phyloP scores from a whole-genome alignment of 2,329 filamentous ascomycete species.

The Colletotrichum phormii region DNA sequence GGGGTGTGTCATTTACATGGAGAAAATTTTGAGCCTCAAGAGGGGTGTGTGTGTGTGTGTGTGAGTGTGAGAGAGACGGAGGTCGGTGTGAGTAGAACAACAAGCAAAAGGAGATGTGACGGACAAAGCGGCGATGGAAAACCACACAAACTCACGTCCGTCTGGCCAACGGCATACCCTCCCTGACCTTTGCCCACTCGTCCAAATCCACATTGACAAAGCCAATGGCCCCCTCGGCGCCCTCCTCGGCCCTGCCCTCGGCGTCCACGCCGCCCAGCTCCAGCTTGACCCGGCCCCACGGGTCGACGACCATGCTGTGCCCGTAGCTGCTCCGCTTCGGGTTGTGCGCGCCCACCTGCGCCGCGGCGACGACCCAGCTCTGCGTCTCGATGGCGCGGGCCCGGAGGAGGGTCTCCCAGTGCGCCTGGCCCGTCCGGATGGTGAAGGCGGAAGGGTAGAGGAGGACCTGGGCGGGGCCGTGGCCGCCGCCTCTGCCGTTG shows the following conservation, averaged over 20 bases:
- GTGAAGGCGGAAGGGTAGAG: constrained; percentile 94
- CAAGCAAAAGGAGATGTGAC: not conserved
- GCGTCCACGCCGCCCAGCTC: constrained; percentile 67
- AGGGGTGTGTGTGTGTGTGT: not conserved
- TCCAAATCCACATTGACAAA: constrained; percentile 66
- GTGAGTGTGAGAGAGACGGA: not conserved
- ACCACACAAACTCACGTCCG: constrained; percentile 57
- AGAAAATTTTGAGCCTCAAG: constrained; percentile 16
- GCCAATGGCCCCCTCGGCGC: constrained; percentile 59
- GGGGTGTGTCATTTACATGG: constrained; percentile 1
- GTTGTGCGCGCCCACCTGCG: constrained; percentile 81
- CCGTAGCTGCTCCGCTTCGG: constrained; percentile 85
- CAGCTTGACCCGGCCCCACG: constrained; percentile 83
- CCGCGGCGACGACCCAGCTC: constrained; percentile 87
- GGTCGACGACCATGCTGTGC: constrained; percentile 85
- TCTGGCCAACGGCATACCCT: constrained; percentile 63
- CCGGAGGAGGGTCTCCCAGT: constrained; percentile 85
- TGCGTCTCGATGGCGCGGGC: constrained; percentile 91
- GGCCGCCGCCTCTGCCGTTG: constrained; percentile 40
- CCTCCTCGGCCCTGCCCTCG: constrained; percentile 53
- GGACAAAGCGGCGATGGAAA: not conserved
- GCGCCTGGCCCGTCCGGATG: constrained; percentile 82
- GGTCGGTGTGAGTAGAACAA: too few relatives aligned
- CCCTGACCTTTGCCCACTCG: constrained; percentile 59
- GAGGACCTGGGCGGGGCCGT: constrained; percentile 74